Conservation (phyloP, 1,139 yeast genomes). For the Geotrichum histeridarum region DNA sequence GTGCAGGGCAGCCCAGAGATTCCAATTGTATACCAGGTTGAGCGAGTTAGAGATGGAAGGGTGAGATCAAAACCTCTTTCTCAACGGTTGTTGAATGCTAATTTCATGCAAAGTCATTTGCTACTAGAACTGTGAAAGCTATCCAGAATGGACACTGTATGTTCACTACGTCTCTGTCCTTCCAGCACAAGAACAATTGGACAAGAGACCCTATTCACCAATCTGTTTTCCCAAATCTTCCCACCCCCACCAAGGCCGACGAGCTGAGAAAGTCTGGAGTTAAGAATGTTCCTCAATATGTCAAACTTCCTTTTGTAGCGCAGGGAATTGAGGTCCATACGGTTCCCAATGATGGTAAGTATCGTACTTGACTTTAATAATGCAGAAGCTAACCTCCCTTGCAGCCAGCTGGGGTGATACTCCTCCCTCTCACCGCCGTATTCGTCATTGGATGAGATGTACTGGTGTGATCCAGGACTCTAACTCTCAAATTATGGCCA, state of each 20-base stretch:
- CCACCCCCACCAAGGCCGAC: slow-evolving; percentile 4
- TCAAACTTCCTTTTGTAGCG: not conserved
- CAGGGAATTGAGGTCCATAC: not conserved
- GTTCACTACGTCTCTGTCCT: slow-evolving; percentile 52
- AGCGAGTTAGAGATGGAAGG: slow-evolving; percentile 53
- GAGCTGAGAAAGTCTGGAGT: not conserved
- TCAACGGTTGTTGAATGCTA: not conserved
- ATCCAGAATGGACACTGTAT: slow-evolving; percentile 49
- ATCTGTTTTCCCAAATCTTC: slow-evolving; percentile 22
- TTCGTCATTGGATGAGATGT: slow-evolving; percentile 43
- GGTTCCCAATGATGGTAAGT: not conserved
- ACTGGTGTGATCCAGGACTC: slow-evolving; percentile 38
- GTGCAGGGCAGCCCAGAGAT: slow-evolving; percentile 44
- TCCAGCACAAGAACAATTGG: slow-evolving; percentile 33
- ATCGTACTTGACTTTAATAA: not conserved
- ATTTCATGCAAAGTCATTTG: slow-evolving; percentile 38
- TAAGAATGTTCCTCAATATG: slow-evolving; percentile 29
- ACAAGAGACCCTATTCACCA: slow-evolving; percentile 23
- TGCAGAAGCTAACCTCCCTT: slow-evolving; percentile 24
- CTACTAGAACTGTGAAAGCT: slow-evolving; percentile 55
- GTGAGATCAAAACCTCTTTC: slow-evolving; percentile 25
- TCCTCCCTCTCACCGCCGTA: slow-evolving; percentile 11
- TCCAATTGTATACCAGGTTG: slow-evolving; percentile 58
- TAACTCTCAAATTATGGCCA: slow-evolving; percentile 52
- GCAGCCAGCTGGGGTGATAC: slow-evolving; percentile 15